phyloP scores from a whole-genome alignment of 2,329 filamentous ascomycete genomes.

The Kalaharituber pfeilii region DNA sequence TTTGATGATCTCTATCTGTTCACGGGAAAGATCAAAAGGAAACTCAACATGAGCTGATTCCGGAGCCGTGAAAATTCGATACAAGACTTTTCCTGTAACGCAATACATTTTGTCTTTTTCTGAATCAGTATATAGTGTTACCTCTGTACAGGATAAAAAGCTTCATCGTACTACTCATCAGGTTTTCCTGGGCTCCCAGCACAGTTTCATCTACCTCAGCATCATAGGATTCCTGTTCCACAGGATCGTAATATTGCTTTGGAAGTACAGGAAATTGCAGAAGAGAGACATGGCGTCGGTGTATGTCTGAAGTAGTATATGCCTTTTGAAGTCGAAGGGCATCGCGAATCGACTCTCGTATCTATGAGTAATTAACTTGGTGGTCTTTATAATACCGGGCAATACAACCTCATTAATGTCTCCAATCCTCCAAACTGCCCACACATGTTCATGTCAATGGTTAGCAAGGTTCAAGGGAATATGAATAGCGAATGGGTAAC shows the following conservation, averaged over 20 bases:
- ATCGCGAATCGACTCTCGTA: not conserved
- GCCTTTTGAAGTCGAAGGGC: not conserved
- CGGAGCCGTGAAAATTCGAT: not conserved
- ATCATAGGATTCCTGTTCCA: too few species aligned
- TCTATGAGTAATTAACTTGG: too few species aligned
- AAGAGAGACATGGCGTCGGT: too few species aligned
- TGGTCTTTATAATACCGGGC: too few species aligned
- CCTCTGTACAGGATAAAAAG: not conserved
- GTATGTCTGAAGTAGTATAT: too few species aligned
- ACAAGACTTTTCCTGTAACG: not conserved
- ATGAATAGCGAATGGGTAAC: too few species aligned
- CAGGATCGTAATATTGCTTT: too few species aligned
- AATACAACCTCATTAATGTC: not conserved
- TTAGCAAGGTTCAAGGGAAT: too few species aligned
- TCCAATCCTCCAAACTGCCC: not conserved
- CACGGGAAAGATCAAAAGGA: conserved; percentile 22
- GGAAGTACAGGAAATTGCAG: too few species aligned
- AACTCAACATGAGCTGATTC: conserved; percentile 19
- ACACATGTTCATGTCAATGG: too few species aligned
- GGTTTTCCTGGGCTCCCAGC: not conserved
- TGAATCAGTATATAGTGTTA: not conserved
- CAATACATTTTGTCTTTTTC: not conserved
- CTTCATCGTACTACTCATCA: not conserved
- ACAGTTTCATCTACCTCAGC: too few species aligned
- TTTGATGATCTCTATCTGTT: conserved; percentile 20